A percentile compares a stretch with the other conserved stretches of the same genome.
phyloP scores from a whole-genome alignment of 176 grass and related monocot species.

The Pontederia paniculata region DNA sequence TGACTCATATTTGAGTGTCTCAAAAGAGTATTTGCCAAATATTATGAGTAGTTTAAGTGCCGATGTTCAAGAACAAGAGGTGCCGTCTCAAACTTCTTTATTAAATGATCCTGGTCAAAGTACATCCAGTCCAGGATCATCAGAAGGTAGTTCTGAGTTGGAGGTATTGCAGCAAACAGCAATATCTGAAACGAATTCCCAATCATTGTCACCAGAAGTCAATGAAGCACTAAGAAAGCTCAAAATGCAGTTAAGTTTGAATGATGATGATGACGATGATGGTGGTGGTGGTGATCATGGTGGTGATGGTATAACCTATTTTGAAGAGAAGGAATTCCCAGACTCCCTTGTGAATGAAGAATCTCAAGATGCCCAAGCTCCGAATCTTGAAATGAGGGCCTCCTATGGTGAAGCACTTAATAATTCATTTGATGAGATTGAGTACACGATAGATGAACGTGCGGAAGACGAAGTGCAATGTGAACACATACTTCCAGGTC shows the following conservation, averaged over 20 bases:
- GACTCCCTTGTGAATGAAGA: slow-evolving; percentile 25
- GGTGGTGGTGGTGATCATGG: background rate
- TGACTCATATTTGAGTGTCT: slow-evolving; percentile 12
- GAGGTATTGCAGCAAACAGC: slow-evolving; percentile 32
- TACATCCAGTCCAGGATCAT: slow-evolving; percentile 42
- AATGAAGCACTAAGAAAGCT: slow-evolving; percentile 22
- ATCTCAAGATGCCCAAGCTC: background rate
- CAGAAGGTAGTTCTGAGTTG: slow-evolving; percentile 66
- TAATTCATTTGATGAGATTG: slow-evolving; percentile 30
- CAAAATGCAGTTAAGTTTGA: slow-evolving; percentile 39
- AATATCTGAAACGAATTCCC: slow-evolving; percentile 30
- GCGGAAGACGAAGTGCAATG: slow-evolving; percentile 6
- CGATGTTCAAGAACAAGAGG: slow-evolving; percentile 34
- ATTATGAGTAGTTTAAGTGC: slow-evolving; percentile 30
- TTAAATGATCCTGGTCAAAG: slow-evolving; percentile 27
- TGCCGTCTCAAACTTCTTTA: slow-evolving; percentile 29
- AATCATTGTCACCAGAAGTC: slow-evolving; percentile 9
- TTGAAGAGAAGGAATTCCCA: slow-evolving; percentile 2
- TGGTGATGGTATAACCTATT: background rate
- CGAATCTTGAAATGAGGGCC: slow-evolving; percentile 6
- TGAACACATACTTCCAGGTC: slow-evolving; percentile 36
- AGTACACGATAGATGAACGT: slow-evolving; percentile 19
- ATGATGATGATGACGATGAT: slow-evolving; percentile 29
- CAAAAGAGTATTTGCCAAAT: slow-evolving; percentile 18
- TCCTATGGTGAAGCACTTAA: slow-evolving; percentile 18